Base-by-base conservation (phyloP, 2,329 filamentous ascomycete genomes). In the Phialophora chinensis region DNA sequence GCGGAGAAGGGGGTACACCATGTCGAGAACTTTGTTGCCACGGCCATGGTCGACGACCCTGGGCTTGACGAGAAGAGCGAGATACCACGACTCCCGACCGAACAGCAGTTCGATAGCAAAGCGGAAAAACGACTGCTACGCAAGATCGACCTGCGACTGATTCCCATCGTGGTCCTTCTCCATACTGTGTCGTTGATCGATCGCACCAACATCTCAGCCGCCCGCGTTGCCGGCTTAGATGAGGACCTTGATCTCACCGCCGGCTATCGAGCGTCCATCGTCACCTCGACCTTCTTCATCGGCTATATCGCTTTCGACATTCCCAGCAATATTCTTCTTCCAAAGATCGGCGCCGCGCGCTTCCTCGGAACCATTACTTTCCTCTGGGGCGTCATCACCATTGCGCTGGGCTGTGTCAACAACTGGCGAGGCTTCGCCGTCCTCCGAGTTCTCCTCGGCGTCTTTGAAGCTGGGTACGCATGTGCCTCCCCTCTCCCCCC, bases 401-500 rank as follows among this genome's bases (percentile, higher is more conserved):
- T 73, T 49, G 69, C 67, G 55, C 68, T 73, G 25, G 74, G 74
- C n/a, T 71, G 74, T 54, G 68, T 71, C 8, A 73, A 72, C n/a
- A 63, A 63, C 12, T 75, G 72, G 72, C 38, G 65, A 20, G 65
- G 65, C 25, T 66, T 73, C 61, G 69, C 68, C 44, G 69, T 62
- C 23, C 60, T 74, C n/a, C 56, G 73, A 64, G 62, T 63, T 25
- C 55, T 91, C 1, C 81, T 90, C 12, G 89, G 89, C 60, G 68
- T 89, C 3, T 82, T 90, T 33, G 89, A 91, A 75, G 85, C 76
- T 52, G 56, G 64, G 29, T 55, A 60, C 20, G 47, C 35, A 29
- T 2, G 27, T 31, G 47, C 20, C 6, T n/a, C 4, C 29, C 29
- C 29, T 5, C 4, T 4, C 27, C 27, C 27, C 27, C 27, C 4